These are phyloP conservation scores for Allomyces javanicus DNA, from an alignment of 192 early-diverging fungal species.

Conservation along the genomic window DNA sequence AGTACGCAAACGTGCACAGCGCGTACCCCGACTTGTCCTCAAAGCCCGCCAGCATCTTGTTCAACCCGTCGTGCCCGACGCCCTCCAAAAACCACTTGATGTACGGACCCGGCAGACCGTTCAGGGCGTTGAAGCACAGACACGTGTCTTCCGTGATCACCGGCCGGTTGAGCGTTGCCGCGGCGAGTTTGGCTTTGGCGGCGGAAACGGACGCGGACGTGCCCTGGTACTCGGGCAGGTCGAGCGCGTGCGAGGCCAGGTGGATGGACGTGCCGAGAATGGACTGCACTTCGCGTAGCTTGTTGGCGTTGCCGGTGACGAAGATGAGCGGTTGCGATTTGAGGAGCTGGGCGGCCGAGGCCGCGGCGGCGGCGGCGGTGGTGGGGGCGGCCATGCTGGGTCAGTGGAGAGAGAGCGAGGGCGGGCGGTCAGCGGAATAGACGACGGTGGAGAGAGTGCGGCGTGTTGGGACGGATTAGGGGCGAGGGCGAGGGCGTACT, in stretches of 20 bases:
- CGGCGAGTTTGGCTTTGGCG: constrained; percentile 63
- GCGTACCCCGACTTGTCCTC: constrained; percentile 76
- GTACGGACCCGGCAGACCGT: constrained; percentile 81
- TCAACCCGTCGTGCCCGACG: constrained; percentile 56
- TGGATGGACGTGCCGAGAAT: constrained; percentile 50
- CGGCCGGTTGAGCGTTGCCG: constrained; percentile 40
- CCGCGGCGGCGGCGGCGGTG: no score
- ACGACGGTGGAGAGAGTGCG: no score
- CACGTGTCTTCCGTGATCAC: constrained; percentile 86
- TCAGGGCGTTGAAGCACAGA: constrained; percentile 83
- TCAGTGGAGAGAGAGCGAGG: no score
- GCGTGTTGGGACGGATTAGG: no score
- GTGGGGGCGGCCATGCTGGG: no score
- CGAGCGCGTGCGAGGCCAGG: constrained; percentile 45
- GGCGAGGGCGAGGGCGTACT: no score
- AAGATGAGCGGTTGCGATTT: constrained; percentile 29
- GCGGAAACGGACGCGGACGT: constrained; percentile 48
- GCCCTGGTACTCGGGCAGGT: constrained; percentile 92
- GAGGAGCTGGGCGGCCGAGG: no score
- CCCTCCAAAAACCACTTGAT: constrained; percentile 90
- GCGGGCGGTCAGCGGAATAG: no score
- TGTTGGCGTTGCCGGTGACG: constrained; percentile 94
- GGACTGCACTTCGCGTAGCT: constrained; percentile 68
- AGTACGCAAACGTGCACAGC: constrained; percentile 79
- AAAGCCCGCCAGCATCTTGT: constrained; percentile 68